Conservation (phyloP, 2,329 filamentous ascomycete species). For the Stachybotrys chartarum region DNA sequence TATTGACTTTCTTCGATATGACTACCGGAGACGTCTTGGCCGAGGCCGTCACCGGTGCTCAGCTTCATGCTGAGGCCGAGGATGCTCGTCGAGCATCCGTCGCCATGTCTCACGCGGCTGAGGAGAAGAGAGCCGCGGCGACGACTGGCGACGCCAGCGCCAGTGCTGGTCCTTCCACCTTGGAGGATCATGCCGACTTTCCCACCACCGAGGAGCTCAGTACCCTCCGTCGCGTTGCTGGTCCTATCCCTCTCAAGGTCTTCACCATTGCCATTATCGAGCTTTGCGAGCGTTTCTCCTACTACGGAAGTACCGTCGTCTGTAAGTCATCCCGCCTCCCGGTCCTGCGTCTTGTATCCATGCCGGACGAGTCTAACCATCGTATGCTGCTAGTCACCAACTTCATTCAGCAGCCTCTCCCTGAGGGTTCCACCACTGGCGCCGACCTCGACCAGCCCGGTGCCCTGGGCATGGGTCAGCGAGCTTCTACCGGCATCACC, state of each 20-base stretch:
- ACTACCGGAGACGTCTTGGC: slow-evolving; percentile 23
- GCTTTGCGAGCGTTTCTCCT: slow-evolving; percentile 65
- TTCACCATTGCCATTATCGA: slow-evolving; percentile 62
- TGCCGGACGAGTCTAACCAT: not conserved
- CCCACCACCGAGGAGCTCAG: slow-evolving; percentile 31
- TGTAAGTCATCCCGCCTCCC: slow-evolving; percentile 38
- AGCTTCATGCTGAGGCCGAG: slow-evolving; percentile 16
- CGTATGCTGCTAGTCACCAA: slow-evolving; percentile 41
- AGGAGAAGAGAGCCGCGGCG: not conserved
- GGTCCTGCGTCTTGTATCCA: not conserved
- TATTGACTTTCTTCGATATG: not conserved
- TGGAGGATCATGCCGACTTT: slow-evolving; percentile 1
- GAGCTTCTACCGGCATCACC: slow-evolving; percentile 37
- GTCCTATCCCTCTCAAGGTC: slow-evolving; percentile 50
- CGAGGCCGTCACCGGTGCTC: slow-evolving; percentile 23
- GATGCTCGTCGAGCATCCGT: slow-evolving; percentile 14
- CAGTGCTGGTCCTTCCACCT: slow-evolving; percentile 2
- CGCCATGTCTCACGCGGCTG: slow-evolving; percentile 6
- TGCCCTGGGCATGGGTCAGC: slow-evolving; percentile 51
- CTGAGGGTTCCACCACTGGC: slow-evolving; percentile 46
- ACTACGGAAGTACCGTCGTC: slow-evolving; percentile 60
- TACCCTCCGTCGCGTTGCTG: slow-evolving; percentile 46
- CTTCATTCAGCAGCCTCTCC: slow-evolving; percentile 54
- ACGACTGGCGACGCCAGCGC: not conserved
- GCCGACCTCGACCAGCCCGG: slow-evolving; percentile 37